Percentiles rank a stretch among this genome's conserved stretches.
phyloP scores from a whole-genome alignment of 768 basidiomycete genomes.

The Leccinum incarnatum region DNA sequence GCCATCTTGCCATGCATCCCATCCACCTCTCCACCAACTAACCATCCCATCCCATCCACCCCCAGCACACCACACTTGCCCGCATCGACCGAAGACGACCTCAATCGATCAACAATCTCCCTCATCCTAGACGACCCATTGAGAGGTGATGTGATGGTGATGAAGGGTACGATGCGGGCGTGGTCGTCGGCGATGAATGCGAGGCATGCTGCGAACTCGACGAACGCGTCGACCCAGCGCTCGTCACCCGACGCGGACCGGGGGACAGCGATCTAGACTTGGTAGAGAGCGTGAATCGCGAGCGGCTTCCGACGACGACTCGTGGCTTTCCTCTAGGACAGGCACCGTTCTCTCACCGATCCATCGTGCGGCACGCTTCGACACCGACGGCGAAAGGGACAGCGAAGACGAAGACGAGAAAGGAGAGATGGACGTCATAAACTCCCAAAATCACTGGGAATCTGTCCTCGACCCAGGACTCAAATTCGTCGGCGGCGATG shows the following conservation, averaged over 20 bases:
- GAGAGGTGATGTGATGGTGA: conserved; percentile 2
- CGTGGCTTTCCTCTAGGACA: background rate
- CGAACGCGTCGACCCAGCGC: conserved; percentile 1
- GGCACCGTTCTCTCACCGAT: background rate
- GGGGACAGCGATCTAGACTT: conserved; percentile 21
- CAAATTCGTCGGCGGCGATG: conserved; percentile 9
- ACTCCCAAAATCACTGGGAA: conserved; percentile 28
- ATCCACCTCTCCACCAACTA: conserved; percentile 14
- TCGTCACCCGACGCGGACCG: background rate
- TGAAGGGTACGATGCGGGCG: background rate
- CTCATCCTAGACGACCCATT: conserved; percentile 14
- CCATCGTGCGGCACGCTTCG: background rate
- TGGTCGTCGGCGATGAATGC: no score
- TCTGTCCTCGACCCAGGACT: conserved; percentile 18
- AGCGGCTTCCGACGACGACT: background rate
- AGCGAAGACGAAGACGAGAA: conserved; percentile 16
- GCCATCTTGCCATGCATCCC: background rate
- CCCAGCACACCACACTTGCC: conserved; percentile 11
- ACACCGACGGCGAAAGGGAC: conserved; percentile 15
- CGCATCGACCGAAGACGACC: conserved; percentile 24
- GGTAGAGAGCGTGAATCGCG: background rate
- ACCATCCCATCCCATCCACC: conserved; percentile 14
- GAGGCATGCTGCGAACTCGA: no score
- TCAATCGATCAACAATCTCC: conserved; percentile 17
- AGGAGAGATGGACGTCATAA: conserved; percentile 13